Base-by-base conservation (phyloP, 306 rosid genomes). In the Canavalia ensiformis region DNA sequence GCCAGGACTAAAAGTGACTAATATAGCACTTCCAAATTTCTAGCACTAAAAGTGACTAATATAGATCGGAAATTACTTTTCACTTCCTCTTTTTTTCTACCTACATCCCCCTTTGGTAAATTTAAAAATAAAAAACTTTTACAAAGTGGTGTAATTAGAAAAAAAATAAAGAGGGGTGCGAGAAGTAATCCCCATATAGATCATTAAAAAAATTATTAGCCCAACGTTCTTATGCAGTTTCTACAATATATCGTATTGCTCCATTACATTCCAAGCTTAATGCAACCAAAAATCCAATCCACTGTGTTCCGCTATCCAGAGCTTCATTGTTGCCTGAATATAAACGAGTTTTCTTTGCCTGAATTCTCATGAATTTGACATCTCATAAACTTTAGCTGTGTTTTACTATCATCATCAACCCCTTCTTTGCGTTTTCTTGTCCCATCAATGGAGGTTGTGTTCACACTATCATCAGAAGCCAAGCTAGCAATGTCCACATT, bases 391-490 rank as follows among this genome's bases (percentile, higher is more conserved):
- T 92, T 92, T 4, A 78, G 68, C 79, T 83, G 89, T 52, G 72
- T 55, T 79, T 72, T 87, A 41, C 62, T 62, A 52, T 78, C 89
- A 81, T 92, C 89, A 47, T 68, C 84, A 57, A 66, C 68, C 71
- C 88, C 85, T 73, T 87, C 94, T 84, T 92, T 90, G 80, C 97
- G 94, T 81, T 92, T 92, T 83, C 90, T 88, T 54, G 89, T 74
- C 39, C 87, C 89, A 33, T 82, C 83, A 64, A 65, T 28, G 55
- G 81, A 47, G 11, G 60, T 30, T 65, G 82, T 59, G 72, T 29
- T 80, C 72, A 64, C 54, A 80, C 7, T 82, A 50, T 63, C 89
- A 51, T 76, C 75, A 12, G 74, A 82, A 47, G 81, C 71, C 69
- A 82, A 66, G 78, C 67, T 63, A 55, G 12, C 41, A 13, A 77